Conservation (phyloP, 2,329 filamentous ascomycete species). For the Trichoderma polysporum region DNA sequence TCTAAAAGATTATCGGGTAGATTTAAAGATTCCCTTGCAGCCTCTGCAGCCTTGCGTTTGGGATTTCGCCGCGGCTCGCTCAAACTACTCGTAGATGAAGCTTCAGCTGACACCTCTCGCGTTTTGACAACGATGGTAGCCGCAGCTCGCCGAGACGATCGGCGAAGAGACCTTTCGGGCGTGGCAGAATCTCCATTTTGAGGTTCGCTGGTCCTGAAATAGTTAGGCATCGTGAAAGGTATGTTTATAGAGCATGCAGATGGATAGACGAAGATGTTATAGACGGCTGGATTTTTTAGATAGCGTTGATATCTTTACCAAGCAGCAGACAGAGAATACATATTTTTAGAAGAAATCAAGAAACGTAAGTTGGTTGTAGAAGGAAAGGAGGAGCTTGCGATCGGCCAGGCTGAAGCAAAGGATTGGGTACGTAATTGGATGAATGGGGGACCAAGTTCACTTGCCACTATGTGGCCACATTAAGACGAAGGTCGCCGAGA, state of each 20-base stretch:
- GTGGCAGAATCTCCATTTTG: not conserved
- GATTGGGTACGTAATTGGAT: not conserved
- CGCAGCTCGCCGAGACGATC: conserved; percentile 8
- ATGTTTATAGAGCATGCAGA: not conserved
- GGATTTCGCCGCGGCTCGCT: conserved; percentile 38
- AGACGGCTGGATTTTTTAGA: not conserved
- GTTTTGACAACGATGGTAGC: not conserved
- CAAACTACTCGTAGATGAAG: conserved; percentile 21
- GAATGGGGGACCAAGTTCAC: not conserved
- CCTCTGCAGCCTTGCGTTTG: conserved; percentile 46
- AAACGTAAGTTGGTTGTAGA: not conserved
- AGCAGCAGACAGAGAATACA: not conserved
- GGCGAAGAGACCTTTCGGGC: conserved; percentile 6
- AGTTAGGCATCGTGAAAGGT: not conserved
- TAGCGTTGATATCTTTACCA: not conserved
- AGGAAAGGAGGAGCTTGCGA: not conserved
- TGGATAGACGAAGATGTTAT: not conserved
- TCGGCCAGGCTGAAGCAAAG: not conserved
- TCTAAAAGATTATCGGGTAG: conserved; percentile 44
- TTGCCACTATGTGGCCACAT: not conserved
- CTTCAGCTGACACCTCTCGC: not conserved
- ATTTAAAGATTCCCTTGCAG: conserved; percentile 30
- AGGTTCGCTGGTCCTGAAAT: not conserved
- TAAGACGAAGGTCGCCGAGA: not conserved
- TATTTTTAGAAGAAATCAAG: not conserved